A percentile compares a stretch with the other conserved stretches of the same genome.
Conservation (phyloP, 139 green algal species). For the Micractinium sp. region DNA sequence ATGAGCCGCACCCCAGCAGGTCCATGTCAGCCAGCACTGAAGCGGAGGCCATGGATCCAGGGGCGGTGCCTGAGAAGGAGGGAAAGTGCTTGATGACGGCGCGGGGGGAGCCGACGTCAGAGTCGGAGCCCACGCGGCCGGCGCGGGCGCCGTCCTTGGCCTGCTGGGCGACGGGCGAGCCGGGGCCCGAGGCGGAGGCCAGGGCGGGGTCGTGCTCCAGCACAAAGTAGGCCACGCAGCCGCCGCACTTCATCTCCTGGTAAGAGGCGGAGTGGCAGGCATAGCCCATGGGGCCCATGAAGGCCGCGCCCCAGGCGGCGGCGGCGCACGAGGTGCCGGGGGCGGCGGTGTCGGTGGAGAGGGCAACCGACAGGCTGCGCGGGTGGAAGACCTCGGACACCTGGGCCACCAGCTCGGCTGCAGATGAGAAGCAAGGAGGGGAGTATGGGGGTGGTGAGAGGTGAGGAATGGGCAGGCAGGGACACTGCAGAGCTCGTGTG, state of each 20-base stretch:
- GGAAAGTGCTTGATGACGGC: slow-evolving; percentile 50
- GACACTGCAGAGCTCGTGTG: no score
- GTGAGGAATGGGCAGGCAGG: no score
- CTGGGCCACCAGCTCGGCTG: slow-evolving; percentile 46
- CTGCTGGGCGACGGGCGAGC: background rate
- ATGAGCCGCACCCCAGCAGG: slow-evolving; percentile 6
- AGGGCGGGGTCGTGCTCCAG: slow-evolving; percentile 16
- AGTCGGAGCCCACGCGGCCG: background rate
- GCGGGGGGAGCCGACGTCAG: slow-evolving; percentile 22
- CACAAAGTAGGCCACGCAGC: slow-evolving; percentile 44
- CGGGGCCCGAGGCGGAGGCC: background rate
- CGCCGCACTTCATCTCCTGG: slow-evolving; percentile 58
- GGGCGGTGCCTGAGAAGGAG: slow-evolving; percentile 34
- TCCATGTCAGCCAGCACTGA: slow-evolving; percentile 37
- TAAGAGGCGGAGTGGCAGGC: slow-evolving; percentile 33
- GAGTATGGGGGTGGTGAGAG: background rate
- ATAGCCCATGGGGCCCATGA: slow-evolving; percentile 48
- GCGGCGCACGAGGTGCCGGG: slow-evolving; percentile 17
- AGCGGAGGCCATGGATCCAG: background rate
- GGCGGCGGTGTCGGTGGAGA: slow-evolving; percentile 54
- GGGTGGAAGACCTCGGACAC: slow-evolving; percentile 66
- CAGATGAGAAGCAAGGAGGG: background rate
- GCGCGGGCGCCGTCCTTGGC: background rate
- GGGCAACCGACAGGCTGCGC: slow-evolving; percentile 57
- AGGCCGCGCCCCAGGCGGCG: slow-evolving; percentile 24